phyloP scores from a whole-genome alignment of 75 land plant species.

The Picea glauca region DNA sequence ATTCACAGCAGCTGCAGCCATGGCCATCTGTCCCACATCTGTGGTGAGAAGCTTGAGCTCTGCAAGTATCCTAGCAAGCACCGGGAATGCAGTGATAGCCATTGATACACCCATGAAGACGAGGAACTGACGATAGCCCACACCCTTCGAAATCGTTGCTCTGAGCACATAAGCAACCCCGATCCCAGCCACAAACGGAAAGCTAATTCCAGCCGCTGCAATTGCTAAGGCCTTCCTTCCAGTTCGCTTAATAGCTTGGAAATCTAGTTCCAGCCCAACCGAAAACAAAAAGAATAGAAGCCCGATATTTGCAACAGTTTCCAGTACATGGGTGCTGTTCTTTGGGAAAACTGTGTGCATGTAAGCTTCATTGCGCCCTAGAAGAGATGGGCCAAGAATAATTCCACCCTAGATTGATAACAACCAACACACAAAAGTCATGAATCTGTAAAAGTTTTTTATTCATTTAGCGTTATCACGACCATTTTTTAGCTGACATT shows the following conservation, averaged over 20 bases:
- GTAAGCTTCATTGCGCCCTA: slow-evolving; percentile 39
- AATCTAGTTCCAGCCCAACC: slow-evolving; percentile 64
- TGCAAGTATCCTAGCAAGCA: slow-evolving; percentile 60
- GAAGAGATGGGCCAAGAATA: slow-evolving; percentile 60
- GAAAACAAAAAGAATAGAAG: slow-evolving; percentile 68
- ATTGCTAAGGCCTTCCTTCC: slow-evolving; percentile 42
- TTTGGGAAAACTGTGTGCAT: slow-evolving; percentile 37
- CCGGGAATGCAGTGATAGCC: slow-evolving; percentile 73
- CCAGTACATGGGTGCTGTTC: slow-evolving; percentile 40
- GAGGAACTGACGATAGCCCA: slow-evolving; percentile 31
- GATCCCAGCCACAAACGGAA: slow-evolving; percentile 53
- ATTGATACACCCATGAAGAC: slow-evolving; percentile 66
- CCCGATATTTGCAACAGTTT: slow-evolving; percentile 56
- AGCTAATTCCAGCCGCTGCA: slow-evolving; percentile 44
- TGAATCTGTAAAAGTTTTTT: too few species aligned
- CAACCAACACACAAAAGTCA: too few species aligned
- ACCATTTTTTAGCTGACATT: too few species aligned
- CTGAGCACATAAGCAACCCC: slow-evolving; percentile 28
- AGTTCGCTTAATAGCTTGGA: slow-evolving; percentile 31
- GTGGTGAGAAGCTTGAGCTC: slow-evolving; percentile 64
- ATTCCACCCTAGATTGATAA: slow-evolving; percentile 52
- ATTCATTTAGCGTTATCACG: too few species aligned
- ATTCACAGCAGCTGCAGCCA: slow-evolving; percentile 72
- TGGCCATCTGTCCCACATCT: slow-evolving; percentile 51
- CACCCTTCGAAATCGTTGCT: slow-evolving; percentile 11